Percentiles rank a stretch among this genome's conserved stretches.
Conservation (phyloP, 371 early-diverging fungal genomes). For the Mucor saturninus region DNA sequence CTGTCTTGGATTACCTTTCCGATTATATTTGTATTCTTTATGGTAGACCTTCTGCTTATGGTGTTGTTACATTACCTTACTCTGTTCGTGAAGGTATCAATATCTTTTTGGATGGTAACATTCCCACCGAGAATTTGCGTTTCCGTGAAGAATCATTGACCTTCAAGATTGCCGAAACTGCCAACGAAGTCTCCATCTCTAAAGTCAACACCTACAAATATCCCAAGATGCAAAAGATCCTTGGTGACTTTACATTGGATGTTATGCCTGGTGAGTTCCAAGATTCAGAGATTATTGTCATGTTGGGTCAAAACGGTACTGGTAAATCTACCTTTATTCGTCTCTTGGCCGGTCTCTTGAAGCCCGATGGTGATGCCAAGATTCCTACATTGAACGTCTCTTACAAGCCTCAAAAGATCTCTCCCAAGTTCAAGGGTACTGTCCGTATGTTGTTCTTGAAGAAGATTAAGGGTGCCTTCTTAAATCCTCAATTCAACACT, state of each 20-base stretch:
- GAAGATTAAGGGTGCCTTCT: constrained; percentile 91
- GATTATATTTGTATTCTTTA: constrained; percentile 99
- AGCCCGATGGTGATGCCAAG: constrained; percentile 82
- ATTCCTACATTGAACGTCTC: constrained; percentile 91
- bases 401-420: constrained; percentile 99
- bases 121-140: constrained; percentile 99
- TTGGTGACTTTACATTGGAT: constrained; percentile 86
- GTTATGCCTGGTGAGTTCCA: constrained; percentile 92
- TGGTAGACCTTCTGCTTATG: constrained; percentile 98
- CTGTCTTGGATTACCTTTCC: constrained; percentile 98
- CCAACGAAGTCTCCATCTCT: constrained; percentile 71
- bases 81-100: constrained; percentile 99
- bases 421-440: constrained; percentile 95
- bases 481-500: constrained; percentile 97
- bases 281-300: constrained; percentile 98
- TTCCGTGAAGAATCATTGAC: constrained; percentile 98
- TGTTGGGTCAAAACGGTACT: constrained; percentile 99
- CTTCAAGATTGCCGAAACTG: constrained; percentile 94
- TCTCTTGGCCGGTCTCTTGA: constrained; percentile 91
- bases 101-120: constrained; percentile 98
- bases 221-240: constrained; percentile 87
- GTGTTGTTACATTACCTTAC: constrained; percentile 99
- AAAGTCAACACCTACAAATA: constrained; percentile 81
- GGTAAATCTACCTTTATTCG: constrained; percentile 99
- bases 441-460: constrained; percentile 96